Conservation (phyloP, 1,284 basidiomycete species). For the Boletus nobilissimus region DNA sequence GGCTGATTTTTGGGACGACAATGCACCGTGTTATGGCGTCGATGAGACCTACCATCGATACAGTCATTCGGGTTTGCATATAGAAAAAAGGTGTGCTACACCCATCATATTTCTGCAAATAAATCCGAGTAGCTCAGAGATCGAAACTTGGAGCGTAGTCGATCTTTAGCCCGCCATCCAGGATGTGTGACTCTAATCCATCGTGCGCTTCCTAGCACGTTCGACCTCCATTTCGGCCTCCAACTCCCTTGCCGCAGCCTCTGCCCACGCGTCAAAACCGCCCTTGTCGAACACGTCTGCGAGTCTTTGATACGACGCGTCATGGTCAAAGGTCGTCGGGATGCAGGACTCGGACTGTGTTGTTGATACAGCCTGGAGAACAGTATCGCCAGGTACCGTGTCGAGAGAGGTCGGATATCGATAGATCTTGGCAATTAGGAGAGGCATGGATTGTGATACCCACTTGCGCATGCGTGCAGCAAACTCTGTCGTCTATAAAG, state of each 20-base stretch:
- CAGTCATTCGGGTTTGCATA: no score
- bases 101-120: not conserved
- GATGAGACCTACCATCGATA: no score
- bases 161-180: not conserved
- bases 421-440: constrained; percentile 62
- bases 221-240: constrained; percentile 64
- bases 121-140: not conserved
- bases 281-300: constrained; percentile 63
- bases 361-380: not conserved
- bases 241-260: constrained; percentile 60
- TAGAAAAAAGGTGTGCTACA: no score
- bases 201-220: constrained; percentile 35
- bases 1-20: no score
- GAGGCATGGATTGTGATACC: constrained; percentile 60
- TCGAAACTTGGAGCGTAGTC: not conserved
- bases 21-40: no score
- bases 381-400: constrained; percentile 5
- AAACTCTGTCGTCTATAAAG: constrained; percentile 63
- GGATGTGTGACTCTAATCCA: not conserved
- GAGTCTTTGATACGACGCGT: constrained; percentile 61
- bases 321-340: constrained; percentile 32
- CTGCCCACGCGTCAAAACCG: constrained; percentile 63
- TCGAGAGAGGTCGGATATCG: constrained; percentile 43
- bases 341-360: not conserved
- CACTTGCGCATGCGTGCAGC: constrained; percentile 60